Base-by-base conservation (phyloP, 148 eudicot genomes). In the Rheum nobile region DNA sequence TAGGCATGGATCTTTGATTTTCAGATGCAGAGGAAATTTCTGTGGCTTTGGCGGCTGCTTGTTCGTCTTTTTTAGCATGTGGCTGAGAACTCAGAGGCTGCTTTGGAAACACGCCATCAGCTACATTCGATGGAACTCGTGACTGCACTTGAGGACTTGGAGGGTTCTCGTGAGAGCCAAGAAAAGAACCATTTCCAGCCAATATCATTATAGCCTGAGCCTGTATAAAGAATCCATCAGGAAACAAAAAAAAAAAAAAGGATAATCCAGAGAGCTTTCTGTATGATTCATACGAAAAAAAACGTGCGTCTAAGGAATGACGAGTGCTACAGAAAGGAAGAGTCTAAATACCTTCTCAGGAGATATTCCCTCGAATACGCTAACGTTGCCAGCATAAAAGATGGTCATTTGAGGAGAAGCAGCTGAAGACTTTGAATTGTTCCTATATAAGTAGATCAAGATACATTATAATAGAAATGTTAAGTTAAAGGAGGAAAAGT, bases 171-270 rank as follows among this genome's bases (percentile, higher is more conserved):
- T 41, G 22, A 38, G 31, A 71, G 46, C 69, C 9, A 52, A 52
- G 35, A 24, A 80, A 29, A 65, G 71, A 52, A 4, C 78, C 83
- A 50, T 79, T 83, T 21, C 84, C 86, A 74, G 92, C 92, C 84
- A 88, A 83, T 59, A 86, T 34, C 88, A 88, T 88, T 52, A 88
- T 86, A 44, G 89, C 92, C 77, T 88, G 88, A 77, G 86, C 92
- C 92, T 88, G 80, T 1, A 79, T 19, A 74, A 57, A 42, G 13
- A 37, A 61, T 29, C 17, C 46, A 47, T 29, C 29, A 48, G 2
- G n/a, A n/a, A n/a, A n/a, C n/a, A n/a, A n/a, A n/a, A n/a, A n/a
- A n/a, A n/a, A n/a, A n/a, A n/a, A n/a, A n/a, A n/a, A n/a, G n/a
- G n/a, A n/a, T n/a, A n/a, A n/a, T n/a, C n/a, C n/a, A n/a, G n/a